Evolutionary conservation across 352 stramenopile species (phyloP).

Genomic region (Achlya hypogyna): DNA sequence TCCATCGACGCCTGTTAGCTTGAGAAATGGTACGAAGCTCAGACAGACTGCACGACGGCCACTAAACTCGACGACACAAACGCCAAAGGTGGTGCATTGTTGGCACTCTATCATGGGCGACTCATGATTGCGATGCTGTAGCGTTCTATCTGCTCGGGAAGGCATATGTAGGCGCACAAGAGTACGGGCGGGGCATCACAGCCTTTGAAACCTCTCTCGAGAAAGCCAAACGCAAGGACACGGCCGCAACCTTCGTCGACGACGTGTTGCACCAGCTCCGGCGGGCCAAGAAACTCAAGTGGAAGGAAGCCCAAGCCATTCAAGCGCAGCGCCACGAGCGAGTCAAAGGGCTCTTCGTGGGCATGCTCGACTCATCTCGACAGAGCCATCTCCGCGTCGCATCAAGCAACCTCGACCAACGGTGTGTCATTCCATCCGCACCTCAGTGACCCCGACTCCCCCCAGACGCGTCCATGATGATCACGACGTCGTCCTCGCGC

Average conservation of each 20-base stretch:
- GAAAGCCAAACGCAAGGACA: slow-evolving; percentile 33
- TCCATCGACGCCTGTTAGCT: too few relatives aligned
- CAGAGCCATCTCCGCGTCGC: background rate
- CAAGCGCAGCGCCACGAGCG: slow-evolving; percentile 33
- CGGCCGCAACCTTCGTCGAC: slow-evolving; percentile 35
- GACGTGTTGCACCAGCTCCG: slow-evolving; percentile 53
- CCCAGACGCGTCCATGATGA: background rate
- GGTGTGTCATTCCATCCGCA: background rate
- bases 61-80: slow-evolving; percentile 52
- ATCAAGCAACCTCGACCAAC: background rate
- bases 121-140: background rate
- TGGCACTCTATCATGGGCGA: background rate
- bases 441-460: background rate
- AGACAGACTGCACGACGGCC: slow-evolving; percentile 49
- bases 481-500: slow-evolving; percentile 12
- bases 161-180: slow-evolving; percentile 38
- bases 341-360: slow-evolving; percentile 31
- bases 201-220: slow-evolving; percentile 40
- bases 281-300: slow-evolving; percentile 56
- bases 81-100: slow-evolving; percentile 31
- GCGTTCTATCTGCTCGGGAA: slow-evolving; percentile 65
- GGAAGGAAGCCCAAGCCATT: slow-evolving; percentile 36
- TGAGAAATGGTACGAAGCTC: slow-evolving; percentile 45
- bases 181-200: slow-evolving; percentile 40
- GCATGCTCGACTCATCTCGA: slow-evolving; percentile 30